These are phyloP conservation scores for Tetrahymena borealis DNA, from an alignment of 73 alveolate genomes.

Conservation along the genomic window DNA sequence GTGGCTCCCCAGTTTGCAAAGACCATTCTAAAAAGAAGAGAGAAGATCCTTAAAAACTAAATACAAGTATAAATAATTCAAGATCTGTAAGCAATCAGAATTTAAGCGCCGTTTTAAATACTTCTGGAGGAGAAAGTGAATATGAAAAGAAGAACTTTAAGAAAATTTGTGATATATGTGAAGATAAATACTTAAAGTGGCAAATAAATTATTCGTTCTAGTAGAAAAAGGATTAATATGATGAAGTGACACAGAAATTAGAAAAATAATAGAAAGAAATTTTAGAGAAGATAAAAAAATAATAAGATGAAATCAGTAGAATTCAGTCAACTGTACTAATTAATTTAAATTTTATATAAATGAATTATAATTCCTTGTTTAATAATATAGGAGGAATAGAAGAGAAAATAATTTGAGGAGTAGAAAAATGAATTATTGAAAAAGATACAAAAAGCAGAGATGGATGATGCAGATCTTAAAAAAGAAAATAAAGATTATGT, in stretches of 20 bases:
- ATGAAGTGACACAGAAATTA: background rate
- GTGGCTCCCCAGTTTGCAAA: constrained; percentile 19
- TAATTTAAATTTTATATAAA: background rate
- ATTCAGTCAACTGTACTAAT: background rate
- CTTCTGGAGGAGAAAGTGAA: background rate
- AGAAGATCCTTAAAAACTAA: constrained; percentile 18
- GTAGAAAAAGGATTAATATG: background rate
- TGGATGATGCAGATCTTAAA: background rate
- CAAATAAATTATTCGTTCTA: background rate
- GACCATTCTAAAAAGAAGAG: constrained; percentile 31
- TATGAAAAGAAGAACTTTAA: constrained; percentile 1
- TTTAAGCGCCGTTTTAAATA: background rate
- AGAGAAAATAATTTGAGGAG: background rate
- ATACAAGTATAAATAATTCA: background rate
- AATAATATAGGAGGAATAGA: background rate
- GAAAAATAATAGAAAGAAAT: background rate
- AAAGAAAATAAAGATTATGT: background rate
- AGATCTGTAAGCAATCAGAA: background rate
- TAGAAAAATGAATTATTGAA: background rate
- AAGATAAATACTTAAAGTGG: constrained; percentile 21
- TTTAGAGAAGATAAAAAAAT: background rate
- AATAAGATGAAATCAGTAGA: background rate
- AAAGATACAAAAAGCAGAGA: background rate
- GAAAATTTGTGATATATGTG: constrained; percentile 40
- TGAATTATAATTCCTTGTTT: background rate